Conservation (phyloP, 495 filamentous ascomycete species). For the Daldinia loculata region DNA sequence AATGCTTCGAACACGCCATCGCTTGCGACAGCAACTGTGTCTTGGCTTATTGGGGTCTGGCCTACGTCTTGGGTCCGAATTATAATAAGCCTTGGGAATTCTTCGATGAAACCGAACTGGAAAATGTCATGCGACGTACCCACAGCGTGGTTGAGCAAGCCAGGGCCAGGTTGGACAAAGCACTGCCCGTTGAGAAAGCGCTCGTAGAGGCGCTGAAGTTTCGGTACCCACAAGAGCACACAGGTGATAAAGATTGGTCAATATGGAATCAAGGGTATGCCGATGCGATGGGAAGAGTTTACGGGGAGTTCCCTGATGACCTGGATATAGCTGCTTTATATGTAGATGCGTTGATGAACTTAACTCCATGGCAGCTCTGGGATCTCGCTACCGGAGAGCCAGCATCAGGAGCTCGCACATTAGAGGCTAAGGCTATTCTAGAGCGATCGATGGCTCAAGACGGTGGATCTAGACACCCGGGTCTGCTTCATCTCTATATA, state of each 20-base stretch:
- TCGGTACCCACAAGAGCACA: conserved; percentile 60
- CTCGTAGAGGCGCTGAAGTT: conserved; percentile 64
- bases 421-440: conserved; percentile 65
- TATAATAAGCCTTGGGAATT: conserved; percentile 78
- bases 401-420: conserved; percentile 59
- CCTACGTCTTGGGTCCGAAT: conserved; percentile 72
- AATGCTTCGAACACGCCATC: conserved; percentile 68
- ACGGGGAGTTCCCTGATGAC: conserved; percentile 62
- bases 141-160: conserved; percentile 57
- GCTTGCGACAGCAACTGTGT: conserved; percentile 61
- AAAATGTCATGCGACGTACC: conserved; percentile 54
- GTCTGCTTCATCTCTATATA: conserved; percentile 74
- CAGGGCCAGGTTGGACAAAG: conserved; percentile 36
- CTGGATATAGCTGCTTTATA: conserved; percentile 69
- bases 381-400: conserved; percentile 67
- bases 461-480: conserved; percentile 62
- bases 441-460: conserved; percentile 59
- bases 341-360: conserved; percentile 73
- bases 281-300: conserved; percentile 66
- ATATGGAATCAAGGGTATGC: conserved; percentile 67
- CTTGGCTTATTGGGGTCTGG: conserved; percentile 74
- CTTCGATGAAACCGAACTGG: conserved; percentile 68
- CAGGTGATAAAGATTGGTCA: conserved; percentile 53
- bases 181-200: conserved; percentile 60
- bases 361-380: conserved; percentile 75